Conservation (phyloP, 2,329 filamentous ascomycete genomes). For the Sporothrix inflata region DNA sequence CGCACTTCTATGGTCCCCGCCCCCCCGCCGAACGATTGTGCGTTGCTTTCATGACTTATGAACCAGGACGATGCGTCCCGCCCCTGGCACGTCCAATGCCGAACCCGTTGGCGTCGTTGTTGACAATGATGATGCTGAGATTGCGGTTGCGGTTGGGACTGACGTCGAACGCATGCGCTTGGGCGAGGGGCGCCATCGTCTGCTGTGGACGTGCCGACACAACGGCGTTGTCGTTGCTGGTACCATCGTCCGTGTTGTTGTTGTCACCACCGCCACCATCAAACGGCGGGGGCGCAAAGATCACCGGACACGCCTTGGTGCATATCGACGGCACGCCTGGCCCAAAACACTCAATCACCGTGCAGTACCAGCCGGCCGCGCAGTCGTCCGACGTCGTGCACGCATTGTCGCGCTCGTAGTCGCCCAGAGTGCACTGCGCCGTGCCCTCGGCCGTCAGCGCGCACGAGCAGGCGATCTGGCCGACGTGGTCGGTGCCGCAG, state of each 20-base stretch:
- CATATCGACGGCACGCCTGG: slow-evolving; percentile 24
- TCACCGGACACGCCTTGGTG: slow-evolving; percentile 26
- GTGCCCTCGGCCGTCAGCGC: slow-evolving; percentile 27
- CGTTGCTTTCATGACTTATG: neutral
- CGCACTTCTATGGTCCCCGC: neutral
- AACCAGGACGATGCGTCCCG: neutral
- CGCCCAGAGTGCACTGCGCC: slow-evolving; percentile 29
- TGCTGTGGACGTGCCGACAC: neutral
- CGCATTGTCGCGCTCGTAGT: slow-evolving; percentile 31
- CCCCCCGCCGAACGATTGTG: neutral
- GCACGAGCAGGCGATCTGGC: slow-evolving; percentile 31
- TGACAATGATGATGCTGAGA: slow-evolving; percentile 18
- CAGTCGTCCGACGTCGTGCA: slow-evolving; percentile 29
- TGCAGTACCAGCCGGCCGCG: slow-evolving; percentile 29
- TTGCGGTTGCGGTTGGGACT: neutral
- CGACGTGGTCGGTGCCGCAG: slow-evolving; percentile 27
- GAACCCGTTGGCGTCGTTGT: neutral
- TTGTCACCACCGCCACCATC: neutral
- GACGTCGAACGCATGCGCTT: neutral
- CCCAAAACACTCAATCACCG: slow-evolving; percentile 29
- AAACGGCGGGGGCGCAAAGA: slow-evolving; percentile 17
- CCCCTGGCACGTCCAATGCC: slow-evolving; percentile 12
- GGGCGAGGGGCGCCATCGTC: neutral
- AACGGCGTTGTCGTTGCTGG: neutral
- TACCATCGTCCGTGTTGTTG: neutral